Conservation (phyloP, 1,139 yeast genomes). For the Hyphopichia pseudoburtonii region DNA sequence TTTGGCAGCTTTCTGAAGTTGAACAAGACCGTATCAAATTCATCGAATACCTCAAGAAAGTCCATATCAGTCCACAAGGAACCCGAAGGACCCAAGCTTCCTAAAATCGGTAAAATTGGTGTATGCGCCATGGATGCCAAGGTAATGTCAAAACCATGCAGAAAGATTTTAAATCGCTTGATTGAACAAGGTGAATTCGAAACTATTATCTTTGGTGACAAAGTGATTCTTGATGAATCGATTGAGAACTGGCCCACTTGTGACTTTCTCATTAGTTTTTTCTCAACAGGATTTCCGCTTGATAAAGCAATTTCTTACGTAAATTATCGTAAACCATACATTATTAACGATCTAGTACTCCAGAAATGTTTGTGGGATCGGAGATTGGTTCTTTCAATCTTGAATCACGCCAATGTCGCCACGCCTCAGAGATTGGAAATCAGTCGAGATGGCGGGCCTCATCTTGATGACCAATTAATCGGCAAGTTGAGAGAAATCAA, state of each 20-base stretch:
- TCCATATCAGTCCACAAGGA: slow-evolving; percentile 49
- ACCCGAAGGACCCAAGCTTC: slow-evolving; percentile 50
- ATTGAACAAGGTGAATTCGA: slow-evolving; percentile 95
- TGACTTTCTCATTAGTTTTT: slow-evolving; percentile 89
- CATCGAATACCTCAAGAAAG: slow-evolving; percentile 38
- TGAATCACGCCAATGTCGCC: slow-evolving; percentile 81
- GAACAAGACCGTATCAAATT: slow-evolving; percentile 39
- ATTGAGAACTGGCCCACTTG: slow-evolving; percentile 99
- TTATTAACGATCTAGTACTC: slow-evolving; percentile 84
- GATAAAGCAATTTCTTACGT: slow-evolving; percentile 94
- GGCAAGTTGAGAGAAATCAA: slow-evolving; percentile 41
- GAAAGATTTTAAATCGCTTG: slow-evolving; percentile 82
- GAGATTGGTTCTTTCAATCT: slow-evolving; percentile 77
- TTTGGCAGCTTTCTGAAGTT: slow-evolving; percentile 15
- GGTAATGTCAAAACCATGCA: slow-evolving; percentile 92
- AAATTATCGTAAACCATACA: slow-evolving; percentile 83
- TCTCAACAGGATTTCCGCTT: slow-evolving; percentile 93
- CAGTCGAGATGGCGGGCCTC: slow-evolving; percentile 96
- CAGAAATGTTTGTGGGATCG: slow-evolving; percentile 98
- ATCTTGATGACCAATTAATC: slow-evolving; percentile 61
- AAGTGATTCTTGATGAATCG: slow-evolving; percentile 88
- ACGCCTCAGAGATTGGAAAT: slow-evolving; percentile 88
- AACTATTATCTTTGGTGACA: slow-evolving; percentile 95
- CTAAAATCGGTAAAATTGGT: slow-evolving; percentile 90
- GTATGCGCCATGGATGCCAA: slow-evolving; percentile 99